A percentile compares a stretch with the other conserved stretches of the same genome.
Evolutionary conservation across 345 rosid species (phyloP).

Genomic region (Lumnitzera littorea): DNA sequence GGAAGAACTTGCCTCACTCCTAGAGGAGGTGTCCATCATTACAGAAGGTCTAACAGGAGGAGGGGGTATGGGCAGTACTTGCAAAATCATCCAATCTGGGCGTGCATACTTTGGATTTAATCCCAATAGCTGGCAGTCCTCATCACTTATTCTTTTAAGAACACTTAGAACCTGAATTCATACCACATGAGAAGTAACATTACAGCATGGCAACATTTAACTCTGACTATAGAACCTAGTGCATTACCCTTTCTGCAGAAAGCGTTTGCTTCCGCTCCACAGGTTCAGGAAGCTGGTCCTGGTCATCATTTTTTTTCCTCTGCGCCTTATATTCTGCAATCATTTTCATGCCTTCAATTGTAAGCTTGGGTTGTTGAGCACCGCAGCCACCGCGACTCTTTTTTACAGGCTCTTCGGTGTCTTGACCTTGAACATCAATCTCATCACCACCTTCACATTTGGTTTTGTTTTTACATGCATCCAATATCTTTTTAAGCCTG

Average conservation of each 20-base stretch:
- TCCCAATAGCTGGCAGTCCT: constrained; percentile 78
- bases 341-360: constrained; percentile 96
- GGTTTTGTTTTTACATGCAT: constrained; percentile 81
- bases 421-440: constrained; percentile 53
- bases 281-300: constrained; percentile 92
- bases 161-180: constrained; percentile 67
- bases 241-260: constrained; percentile 75
- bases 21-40: constrained; percentile 88
- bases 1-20: constrained; percentile 65
- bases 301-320: constrained; percentile 80
- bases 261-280: constrained; percentile 93
- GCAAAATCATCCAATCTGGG: constrained; percentile 98
- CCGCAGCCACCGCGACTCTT: constrained; percentile 93
- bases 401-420: constrained; percentile 65
- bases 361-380: constrained; percentile 84
- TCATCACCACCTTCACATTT: constrained; percentile 93
- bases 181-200: background rate
- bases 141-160: constrained; percentile 91
- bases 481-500: constrained; percentile 79
- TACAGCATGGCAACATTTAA: background rate
- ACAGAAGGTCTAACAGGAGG: constrained; percentile 99
- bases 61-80: constrained; percentile 97
- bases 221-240: constrained; percentile 5
- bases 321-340: constrained; percentile 74
- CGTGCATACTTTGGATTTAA: constrained; percentile 95